Base-by-base conservation (phyloP, 306 rosid genomes). In the Cajanus cajan region DNA sequence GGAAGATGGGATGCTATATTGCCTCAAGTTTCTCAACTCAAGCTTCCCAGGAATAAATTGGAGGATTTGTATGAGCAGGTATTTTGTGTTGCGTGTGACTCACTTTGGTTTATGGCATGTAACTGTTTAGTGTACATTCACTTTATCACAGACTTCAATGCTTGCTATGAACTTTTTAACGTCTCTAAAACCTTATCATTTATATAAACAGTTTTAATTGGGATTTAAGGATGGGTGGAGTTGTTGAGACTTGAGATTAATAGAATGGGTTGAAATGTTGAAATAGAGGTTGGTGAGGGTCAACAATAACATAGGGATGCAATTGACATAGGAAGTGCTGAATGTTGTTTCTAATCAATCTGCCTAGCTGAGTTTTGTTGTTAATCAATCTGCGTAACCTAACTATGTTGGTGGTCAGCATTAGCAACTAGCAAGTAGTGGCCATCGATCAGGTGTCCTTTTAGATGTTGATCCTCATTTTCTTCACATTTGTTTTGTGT, bases 51-150 rank as follows among this genome's bases (percentile, higher is more conserved):
- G 85, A 90, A 93, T 83, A 96, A 84, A 18, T 88, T 96, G 84
- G 99, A 96, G 87, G 99, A 93, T 86, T 93, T 95, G 88, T 95
- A 93, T 81, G 99, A 95, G 83, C 98, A 94, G 97, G 98, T 91
- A 77, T 73, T 65, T 72, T 55, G 68, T 45, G 3, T 72, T 55
- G 68, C 39, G 3, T 58, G 64, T 39, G 63, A 52, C 4, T 59
- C 44, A 19, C 68, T 50, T 76, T 41, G 63, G 43, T 36, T 58
- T 24, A 13, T 74, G 15, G 19, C 15, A 34, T 68, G 64, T 16
- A 18, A 50, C 36, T 71, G 14, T 33, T 12, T 39, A 11, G 24
- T 24, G 8, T 81, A 22, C 44, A 33, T 74, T 8, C 50, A 22
- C 31, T 55, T 11, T 31, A 31, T 73, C 58, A 19, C 21, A 18